Evolutionary conservation across 2,329 filamentous ascomycete species (phyloP), one percentile per base, ranked within the genome.

Genomic region (Phaeophleospora eucalypticola): DNA sequence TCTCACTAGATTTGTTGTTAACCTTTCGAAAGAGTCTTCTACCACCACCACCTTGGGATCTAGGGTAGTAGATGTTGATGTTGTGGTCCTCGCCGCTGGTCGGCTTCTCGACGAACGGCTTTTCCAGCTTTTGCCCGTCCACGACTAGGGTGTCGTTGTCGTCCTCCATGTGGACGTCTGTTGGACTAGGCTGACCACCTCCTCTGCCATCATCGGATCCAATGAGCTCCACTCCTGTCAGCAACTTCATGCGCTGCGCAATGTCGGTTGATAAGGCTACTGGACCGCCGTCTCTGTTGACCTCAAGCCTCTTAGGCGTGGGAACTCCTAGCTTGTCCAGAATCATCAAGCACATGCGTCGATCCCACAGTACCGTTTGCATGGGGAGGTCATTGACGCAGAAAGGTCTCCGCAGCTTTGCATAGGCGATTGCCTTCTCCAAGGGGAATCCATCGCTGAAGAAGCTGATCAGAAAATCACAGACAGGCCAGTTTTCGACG

Each of bases 71-170:
- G 46, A 98, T 96, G 69, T 95, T 86, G 60, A 98, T 95, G 66
- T 98, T 98, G 71, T 98, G 93, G 62, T 98, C 91, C 69, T 98
- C 93, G 27, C 93, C 93, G 63, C 88, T 96, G n/a, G 89, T 90
- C 0, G 93, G 93, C 67, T 98, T 98, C 66, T 98, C 93, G 32
- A 98, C 93, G 63, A 98, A 98, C 0, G 93, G 93, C 65, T 98
- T 98, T 58, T 79, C 84, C 37, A 98, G 77, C 3, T 83, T 68
- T 34, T 80, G 76, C 9, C 91, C 93, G 64, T 98, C 91, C 8
- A 98, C 91, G 35, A 85, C 82, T 45, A 98, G 76, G 3, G 86
- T 84, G 64, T 98, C 90, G 20, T 87, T 87, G 57, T 95, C 84
- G 53, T 97, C 90, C n/a, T 93, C 77, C 54, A 98, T 75, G 61